phyloP scores from a whole-genome alignment of 2,329 filamentous ascomycete species.

The Neonectria punicea region DNA sequence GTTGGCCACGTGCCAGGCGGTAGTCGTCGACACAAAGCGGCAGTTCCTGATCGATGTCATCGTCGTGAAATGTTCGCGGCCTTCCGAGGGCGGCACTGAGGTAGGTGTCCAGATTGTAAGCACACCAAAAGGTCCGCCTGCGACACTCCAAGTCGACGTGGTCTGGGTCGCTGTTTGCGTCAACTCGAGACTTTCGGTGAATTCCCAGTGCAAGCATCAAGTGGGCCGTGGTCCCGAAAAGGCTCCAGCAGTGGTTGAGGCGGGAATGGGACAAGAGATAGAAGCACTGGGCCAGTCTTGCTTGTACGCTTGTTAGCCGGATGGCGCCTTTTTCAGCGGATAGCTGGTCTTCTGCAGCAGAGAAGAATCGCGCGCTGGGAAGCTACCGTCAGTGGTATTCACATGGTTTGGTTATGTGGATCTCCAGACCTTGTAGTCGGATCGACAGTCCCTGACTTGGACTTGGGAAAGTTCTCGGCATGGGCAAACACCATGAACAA shows the following conservation, averaged over 20 bases:
- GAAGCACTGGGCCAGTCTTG: conserved; percentile 51
- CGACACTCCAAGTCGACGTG: conserved; percentile 53
- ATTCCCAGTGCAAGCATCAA: conserved; percentile 53
- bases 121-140: conserved; percentile 68
- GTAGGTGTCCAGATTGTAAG: conserved; percentile 72
- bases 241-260: conserved; percentile 57
- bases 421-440: conserved; percentile 9
- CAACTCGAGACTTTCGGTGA: conserved; percentile 44
- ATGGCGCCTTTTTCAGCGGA: conserved; percentile 50
- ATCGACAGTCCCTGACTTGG: conserved; percentile 27
- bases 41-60: conserved; percentile 71
- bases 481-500: conserved; percentile 64
- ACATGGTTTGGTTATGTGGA: no score
- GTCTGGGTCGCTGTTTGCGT: conserved; percentile 33
- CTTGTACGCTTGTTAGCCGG: conserved; percentile 52
- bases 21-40: conserved; percentile 66
- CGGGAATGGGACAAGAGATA: conserved; percentile 54
- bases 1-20: conserved; percentile 49
- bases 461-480: conserved; percentile 53
- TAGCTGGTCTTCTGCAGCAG: conserved; percentile 49
- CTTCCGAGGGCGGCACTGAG: conserved; percentile 70
- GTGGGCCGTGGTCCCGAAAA: conserved; percentile 55
- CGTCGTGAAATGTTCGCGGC: conserved; percentile 70
- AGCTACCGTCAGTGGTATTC: not conserved
- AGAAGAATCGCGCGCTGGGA: conserved; percentile 45